Evolutionary conservation across 352 stramenopile genomes (phyloP).

Genomic region (Phytophthora lateralis): DNA sequence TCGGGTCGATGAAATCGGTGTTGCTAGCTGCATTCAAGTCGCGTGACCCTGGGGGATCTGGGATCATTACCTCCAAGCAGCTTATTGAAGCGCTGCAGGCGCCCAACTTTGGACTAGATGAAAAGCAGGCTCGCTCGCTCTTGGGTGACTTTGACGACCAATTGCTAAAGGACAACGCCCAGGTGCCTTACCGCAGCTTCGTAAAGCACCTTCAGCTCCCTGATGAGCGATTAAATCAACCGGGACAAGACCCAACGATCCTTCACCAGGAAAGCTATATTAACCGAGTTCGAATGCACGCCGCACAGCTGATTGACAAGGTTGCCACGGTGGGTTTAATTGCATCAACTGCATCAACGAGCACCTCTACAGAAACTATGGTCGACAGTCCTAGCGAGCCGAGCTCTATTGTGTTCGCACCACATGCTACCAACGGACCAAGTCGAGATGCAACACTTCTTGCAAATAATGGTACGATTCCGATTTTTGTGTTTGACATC

Average conservation of each 20-base stretch:
- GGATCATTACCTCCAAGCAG: conserved; percentile 38
- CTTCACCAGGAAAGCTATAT: conserved; percentile 58
- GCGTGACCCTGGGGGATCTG: conserved; percentile 40
- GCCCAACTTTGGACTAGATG: conserved; percentile 43
- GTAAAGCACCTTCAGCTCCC: conserved; percentile 41
- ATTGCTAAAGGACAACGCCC: conserved; percentile 22
- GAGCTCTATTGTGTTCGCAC: not conserved
- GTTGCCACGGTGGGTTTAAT: conserved; percentile 9
- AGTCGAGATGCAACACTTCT: not conserved
- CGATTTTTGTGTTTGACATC: not conserved
- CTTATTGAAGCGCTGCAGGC: conserved; percentile 44
- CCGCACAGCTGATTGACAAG: conserved; percentile 38
- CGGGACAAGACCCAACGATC: conserved; percentile 41
- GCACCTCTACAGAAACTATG: not conserved
- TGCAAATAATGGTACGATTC: conserved; percentile 9
- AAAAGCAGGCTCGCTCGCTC: conserved; percentile 36
- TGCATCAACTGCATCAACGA: not conserved
- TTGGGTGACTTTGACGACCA: conserved; percentile 40
- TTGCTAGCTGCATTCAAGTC: conserved; percentile 49
- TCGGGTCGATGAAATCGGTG: conserved; percentile 53
- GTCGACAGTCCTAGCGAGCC: not conserved
- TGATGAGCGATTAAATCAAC: conserved; percentile 11
- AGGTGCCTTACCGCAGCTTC: conserved; percentile 53
- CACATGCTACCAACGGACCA: conserved; percentile 5
- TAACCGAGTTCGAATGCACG: conserved; percentile 47